Evolutionary conservation across 2,329 filamentous ascomycete genomes (phyloP).

Genomic region (Sclerotinia borealis): DNA sequence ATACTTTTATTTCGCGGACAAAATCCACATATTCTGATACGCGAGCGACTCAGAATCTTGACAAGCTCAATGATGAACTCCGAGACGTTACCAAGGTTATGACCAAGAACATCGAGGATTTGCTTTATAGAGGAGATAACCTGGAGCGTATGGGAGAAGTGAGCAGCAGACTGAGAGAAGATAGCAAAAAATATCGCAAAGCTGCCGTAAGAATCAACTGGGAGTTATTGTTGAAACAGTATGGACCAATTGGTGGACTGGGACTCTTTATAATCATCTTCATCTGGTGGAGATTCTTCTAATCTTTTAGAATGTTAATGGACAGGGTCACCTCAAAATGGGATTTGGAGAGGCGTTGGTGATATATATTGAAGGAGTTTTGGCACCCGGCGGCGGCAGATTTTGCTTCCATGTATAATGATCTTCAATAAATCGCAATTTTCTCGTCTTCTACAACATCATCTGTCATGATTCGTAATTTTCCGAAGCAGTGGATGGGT

Average conservation of each 20-base stretch:
- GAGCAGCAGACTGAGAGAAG: conserved; percentile 77
- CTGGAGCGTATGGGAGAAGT: conserved; percentile 97
- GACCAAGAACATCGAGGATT: conserved; percentile 99
- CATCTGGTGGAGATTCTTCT: conserved; percentile 92
- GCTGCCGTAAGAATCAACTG: conserved; percentile 96
- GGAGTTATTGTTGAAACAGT: conserved; percentile 95
- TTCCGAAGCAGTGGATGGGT: background rate
- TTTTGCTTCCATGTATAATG: conserved; percentile 12
- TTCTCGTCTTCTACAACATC: background rate
- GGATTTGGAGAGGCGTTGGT: conserved; percentile 2
- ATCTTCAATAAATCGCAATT: conserved; percentile 11
- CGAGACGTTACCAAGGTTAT: conserved; percentile 98
- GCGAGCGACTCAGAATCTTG: conserved; percentile 84
- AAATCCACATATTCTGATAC: conserved; percentile 92
- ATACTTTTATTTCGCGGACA: conserved; percentile 90
- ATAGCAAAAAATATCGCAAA: conserved; percentile 88
- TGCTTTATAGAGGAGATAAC: conserved; percentile 89
- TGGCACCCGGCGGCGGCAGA: background rate
- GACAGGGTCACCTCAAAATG: background rate
- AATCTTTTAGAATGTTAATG: conserved; percentile 17
- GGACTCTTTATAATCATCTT: conserved; percentile 80
- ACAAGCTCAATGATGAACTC: conserved; percentile 93
- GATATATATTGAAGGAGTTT: conserved; percentile 7
- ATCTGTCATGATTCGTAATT: background rate
- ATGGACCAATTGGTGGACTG: conserved; percentile 80